These are phyloP conservation scores for Gracilaria vermiculophylla DNA, from an alignment of 23 red algal genomes.

Conservation along the genomic window DNA sequence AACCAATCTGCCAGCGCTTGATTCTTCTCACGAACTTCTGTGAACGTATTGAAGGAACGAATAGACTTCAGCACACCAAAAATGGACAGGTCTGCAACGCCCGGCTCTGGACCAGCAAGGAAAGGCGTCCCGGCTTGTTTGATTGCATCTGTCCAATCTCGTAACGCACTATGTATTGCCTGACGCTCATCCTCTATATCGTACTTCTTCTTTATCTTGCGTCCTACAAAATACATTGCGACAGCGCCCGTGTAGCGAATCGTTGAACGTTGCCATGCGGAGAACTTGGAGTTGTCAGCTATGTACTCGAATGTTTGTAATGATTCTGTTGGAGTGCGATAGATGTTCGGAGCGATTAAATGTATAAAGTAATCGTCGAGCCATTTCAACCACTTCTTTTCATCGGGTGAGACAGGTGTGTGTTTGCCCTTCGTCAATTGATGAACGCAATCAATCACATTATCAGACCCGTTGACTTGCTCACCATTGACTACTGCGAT, in stretches of 20 bases:
- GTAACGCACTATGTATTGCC: constrained; percentile 69
- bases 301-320: constrained; percentile 97
- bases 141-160: constrained; percentile 71
- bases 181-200: constrained; percentile 84
- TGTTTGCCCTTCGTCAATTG: background rate
- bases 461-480: constrained; percentile 84
- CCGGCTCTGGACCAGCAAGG: constrained; percentile 72
- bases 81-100: constrained; percentile 83
- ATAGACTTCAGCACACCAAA: constrained; percentile 91
- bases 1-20: constrained; percentile 73
- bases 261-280: constrained; percentile 67
- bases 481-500: constrained; percentile 79
- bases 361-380: constrained; percentile 87
- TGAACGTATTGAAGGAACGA: constrained; percentile 76
- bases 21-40: constrained; percentile 63
- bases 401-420: constrained; percentile 1
- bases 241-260: constrained; percentile 85
- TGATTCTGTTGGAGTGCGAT: constrained; percentile 77
- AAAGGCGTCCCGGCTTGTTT: constrained; percentile 42
- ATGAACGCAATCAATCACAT: constrained; percentile 73
- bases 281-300: constrained; percentile 78
- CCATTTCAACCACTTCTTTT: constrained; percentile 88
- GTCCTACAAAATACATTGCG: constrained; percentile 90
- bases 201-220: constrained; percentile 96
- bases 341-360: constrained; percentile 95